Evolutionary conservation across 192 early-diverging fungal species (phyloP).

Genomic region (Dissophora ornata): DNA sequence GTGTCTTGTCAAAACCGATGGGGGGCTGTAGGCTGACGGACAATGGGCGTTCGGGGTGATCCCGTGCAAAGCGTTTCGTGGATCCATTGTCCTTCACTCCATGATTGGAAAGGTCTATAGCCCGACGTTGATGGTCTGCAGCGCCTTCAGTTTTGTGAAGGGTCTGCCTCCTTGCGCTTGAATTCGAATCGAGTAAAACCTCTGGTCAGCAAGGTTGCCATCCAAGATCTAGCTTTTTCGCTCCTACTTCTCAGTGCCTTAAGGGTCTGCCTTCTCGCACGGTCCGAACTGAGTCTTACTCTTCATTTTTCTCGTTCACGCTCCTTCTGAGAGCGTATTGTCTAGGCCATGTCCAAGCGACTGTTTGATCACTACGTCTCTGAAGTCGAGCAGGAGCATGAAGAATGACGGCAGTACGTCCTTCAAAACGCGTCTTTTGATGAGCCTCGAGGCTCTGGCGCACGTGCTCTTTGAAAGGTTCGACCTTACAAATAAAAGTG

Average conservation of each 20-base stretch:
- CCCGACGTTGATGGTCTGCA: constrained; percentile 36
- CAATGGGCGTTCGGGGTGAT: constrained; percentile 38
- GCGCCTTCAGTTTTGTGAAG: constrained; percentile 18
- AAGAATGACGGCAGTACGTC: constrained; percentile 10
- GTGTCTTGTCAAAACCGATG: constrained; percentile 6
- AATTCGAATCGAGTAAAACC: constrained; percentile 33
- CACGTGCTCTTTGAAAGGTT: constrained; percentile 7
- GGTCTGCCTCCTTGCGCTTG: constrained; percentile 30
- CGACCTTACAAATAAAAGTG: constrained; percentile 15
- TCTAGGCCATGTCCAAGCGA: constrained; percentile 17
- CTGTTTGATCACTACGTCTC: constrained; percentile 1
- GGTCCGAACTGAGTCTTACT: constrained; percentile 4
- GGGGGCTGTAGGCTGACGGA: constrained; percentile 18
- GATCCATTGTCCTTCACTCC: constrained; percentile 31
- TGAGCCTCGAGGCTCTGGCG: constrained; percentile 16
- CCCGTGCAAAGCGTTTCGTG: constrained; percentile 27
- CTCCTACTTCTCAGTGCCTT: constrained; percentile 5
- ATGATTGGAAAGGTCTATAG: constrained; percentile 23
- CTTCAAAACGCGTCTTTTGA: background rate
- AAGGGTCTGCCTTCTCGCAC: constrained; percentile 7
- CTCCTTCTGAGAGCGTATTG: constrained; percentile 4
- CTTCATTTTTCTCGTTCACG: background rate
- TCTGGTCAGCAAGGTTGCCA: constrained; percentile 39
- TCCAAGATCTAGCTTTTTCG: constrained; percentile 11
- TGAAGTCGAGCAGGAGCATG: constrained; percentile 6